Evolutionary conservation across 2,329 filamentous ascomycete species (phyloP), one percentile per base, ranked within the genome.

Genomic region (Tolypocladium sp.): DNA sequence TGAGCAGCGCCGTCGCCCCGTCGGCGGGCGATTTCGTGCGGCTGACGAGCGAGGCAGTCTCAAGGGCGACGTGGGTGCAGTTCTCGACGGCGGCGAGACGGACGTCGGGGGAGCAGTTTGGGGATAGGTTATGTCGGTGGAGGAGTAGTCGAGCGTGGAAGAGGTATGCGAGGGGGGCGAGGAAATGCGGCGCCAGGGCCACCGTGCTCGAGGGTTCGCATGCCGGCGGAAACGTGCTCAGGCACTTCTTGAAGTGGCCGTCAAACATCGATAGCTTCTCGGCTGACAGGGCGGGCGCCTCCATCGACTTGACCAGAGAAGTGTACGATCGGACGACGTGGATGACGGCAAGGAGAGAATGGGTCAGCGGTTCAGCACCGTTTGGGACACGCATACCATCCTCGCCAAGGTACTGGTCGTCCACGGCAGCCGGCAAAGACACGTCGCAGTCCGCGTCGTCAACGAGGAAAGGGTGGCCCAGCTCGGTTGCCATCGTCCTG

Each of bases 391-490:
- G 69, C 65, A 81, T 80, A 13, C 82, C 82, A 51, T 79, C 77
- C 70, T 87, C 72, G 65, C 83, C 81, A 54, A 92, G 85, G 68
- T 85, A 88, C 65, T 91, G 87, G 66, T 97, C 92, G 70, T 96
- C 91, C 30, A 92, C 82, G 1, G 89, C 83, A 30, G 87, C 87
- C 0, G 93, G 93, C 33, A 96, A 82, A 27, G 84, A 80, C 8
- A 92, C 87, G 65, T 97, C 91, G 76, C 91, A 96, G 71, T 97
- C 93, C 38, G 85, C 82, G 66, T 97, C 93, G 68, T 92, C 82
- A 68, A 97, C 96, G 63, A 92, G 75, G 59, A 90, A 83, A 0
- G 93, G 91, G 56, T 89, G 86, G 10, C 91, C 90, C 40, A 92
- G 80, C 69, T 96, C 92, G 15, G 96, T 78, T 0, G 91, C 87